Percentiles rank a stretch among this genome's conserved stretches.
Conservation (phyloP, 148 eudicot genomes). For the Diospyros lotus region DNA sequence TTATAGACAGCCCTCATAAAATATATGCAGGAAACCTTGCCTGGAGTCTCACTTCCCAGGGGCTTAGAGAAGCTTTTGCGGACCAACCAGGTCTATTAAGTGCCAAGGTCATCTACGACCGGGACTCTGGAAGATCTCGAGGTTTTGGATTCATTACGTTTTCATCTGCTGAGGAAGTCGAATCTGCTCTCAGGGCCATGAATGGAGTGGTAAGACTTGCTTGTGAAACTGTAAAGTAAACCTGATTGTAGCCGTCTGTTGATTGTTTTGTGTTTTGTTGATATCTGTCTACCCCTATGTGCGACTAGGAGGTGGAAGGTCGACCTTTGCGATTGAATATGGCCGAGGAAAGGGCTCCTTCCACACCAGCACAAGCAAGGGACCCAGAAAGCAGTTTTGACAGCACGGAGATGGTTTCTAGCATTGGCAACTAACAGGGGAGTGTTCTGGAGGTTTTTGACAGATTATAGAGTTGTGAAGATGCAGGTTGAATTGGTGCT, state of each 20-base stretch:
- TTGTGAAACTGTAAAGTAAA: neutral
- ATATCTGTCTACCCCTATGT: conserved; percentile 4
- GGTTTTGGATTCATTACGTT: conserved; percentile 87
- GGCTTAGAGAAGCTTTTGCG: conserved; percentile 58
- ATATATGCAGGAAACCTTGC: conserved; percentile 81
- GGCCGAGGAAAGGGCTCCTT: conserved; percentile 45
- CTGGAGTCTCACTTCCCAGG: conserved; percentile 68
- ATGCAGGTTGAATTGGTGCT: neutral
- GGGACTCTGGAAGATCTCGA: conserved; percentile 71
- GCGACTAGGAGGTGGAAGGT: conserved; percentile 67
- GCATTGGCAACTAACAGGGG: conserved; percentile 12
- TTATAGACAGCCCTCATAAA: conserved; percentile 80
- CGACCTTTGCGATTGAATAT: conserved; percentile 61
- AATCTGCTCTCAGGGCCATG: conserved; percentile 62
- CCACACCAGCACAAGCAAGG: conserved; percentile 14
- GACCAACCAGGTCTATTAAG: conserved; percentile 63
- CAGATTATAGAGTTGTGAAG: neutral
- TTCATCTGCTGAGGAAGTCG: conserved; percentile 57
- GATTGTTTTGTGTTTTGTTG: neutral
- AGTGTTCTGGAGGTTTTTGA: neutral
- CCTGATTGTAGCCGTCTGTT: neutral
- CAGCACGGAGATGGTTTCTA: conserved; percentile 33
- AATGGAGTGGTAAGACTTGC: conserved; percentile 62
- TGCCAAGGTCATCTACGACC: conserved; percentile 77
- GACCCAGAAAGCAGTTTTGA: conserved; percentile 20